Base-by-base conservation (phyloP, 75 land plant genomes). In the Larix kaempferi region DNA sequence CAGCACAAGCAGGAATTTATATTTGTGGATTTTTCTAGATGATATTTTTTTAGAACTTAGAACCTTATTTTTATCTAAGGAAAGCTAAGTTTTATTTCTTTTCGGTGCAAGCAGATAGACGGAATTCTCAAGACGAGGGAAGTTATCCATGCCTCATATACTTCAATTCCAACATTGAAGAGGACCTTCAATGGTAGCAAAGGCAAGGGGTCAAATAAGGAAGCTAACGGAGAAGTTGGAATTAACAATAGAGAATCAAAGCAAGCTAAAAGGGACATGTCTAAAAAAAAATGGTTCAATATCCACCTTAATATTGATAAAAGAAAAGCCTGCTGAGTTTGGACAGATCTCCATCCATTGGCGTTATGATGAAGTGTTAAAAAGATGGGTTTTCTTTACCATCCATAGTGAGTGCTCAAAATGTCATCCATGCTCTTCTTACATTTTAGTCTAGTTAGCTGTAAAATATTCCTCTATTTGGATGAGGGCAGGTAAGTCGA, bases 111-210 rank as follows among this genome's bases (percentile, higher is more conserved):
- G 55, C 88, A 96, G 99, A 94, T 96, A 73, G 99, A 96, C 65
- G 90, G 88, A 71, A 91, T 96, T 79, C 90, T 96, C 55, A 92
- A 92, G 72, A 78, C 90, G 75, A 84, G 99, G 59, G 90, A 92
- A 37, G 78, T 58, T 35, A 88, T 94, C 77, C 99, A 96, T 76
- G 91, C 94, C 26, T 89, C 93, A 0, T 96, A 95, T 77, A 76
- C 88, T 74, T 80, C 93, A 41, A 73, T 77, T 55, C 88, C 91
- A 33, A 82, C 80, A 39, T 69, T 88, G 25, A 91, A 90, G 71
- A 81, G 91, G 73, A 83, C 79, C 57, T 39, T 84, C 19, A 88
- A 89, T 74, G 71, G 78, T 71, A 87, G 69, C 86, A 86, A 76
- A 77, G 77, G 23, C 54, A 86, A 58, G 56, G 73, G 74, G 16